Evolutionary conservation across 805 yeast species (phyloP), one percentile per base, ranked within the genome.

Genomic region (Myxozyma monticola): DNA sequence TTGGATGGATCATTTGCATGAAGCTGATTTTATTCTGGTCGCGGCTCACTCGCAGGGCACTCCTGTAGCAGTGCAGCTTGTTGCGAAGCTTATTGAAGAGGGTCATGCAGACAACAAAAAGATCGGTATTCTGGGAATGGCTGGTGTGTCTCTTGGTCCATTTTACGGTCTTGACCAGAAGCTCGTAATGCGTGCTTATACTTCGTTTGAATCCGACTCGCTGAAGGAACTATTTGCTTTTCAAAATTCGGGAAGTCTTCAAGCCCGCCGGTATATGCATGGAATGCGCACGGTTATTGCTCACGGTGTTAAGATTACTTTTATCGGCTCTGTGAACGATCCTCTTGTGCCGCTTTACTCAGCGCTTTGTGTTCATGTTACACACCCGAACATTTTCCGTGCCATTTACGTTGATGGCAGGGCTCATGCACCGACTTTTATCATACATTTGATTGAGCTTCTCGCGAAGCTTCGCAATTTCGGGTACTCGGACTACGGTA

Each of bases 1-100:
- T 63, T 86, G 91, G 88, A 65, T 72, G 35, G 68, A 73, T n/a
- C 76, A 75, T 29, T 69, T 85, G 15, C 50, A 56, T 21, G 58
- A 62, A 15, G 91, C 96, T 0, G 98, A 91, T 67, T 84, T 85
- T 56, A 79, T 91, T n/a, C 88, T 84, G 64, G 78, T 91, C 55
- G 96, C 96, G 1, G 83, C 95, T 0, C 99, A 91, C 68, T 90
- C 97, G 0, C 99, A 91, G 67, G 99, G 99, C 0, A 83, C 91
- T 40, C 97, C 96, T 0, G 98, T 93, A 0, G 79, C 96, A 0
- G 81, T 88, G 0, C 82, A 88, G 28, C 66, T 91, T 25, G 69
- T 89, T n/a, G 84, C 96, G 0, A 76, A 77, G 58, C 73, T 91
- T 36, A 76, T 91, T 10, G 84, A 80, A 56, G 75, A 78, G 31